These are phyloP conservation scores for Gossypium arboreum DNA, from an alignment of 345 rosid species.

Conservation along the genomic window DNA sequence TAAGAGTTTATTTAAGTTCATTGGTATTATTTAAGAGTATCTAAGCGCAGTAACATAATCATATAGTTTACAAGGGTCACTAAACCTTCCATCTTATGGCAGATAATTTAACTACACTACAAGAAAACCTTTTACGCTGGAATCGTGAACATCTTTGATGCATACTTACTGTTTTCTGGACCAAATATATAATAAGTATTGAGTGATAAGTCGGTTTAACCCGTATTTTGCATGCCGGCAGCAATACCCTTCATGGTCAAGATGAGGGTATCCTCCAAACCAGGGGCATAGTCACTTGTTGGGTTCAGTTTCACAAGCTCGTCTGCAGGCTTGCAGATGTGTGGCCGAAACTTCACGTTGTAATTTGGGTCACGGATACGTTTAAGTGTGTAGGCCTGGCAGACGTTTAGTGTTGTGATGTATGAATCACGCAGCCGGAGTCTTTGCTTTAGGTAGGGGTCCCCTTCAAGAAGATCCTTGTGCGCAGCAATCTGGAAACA, in stretches of 20 bases:
- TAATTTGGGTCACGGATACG: conserved; percentile 81
- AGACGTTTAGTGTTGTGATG: conserved; percentile 91
- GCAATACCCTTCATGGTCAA: conserved; percentile 98
- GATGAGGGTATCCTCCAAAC: conserved; percentile 96
- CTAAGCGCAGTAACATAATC: background rate
- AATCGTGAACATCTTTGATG: background rate
- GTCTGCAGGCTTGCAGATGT: conserved; percentile 65
- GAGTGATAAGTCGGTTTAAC: conserved; percentile 32
- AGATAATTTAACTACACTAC: background rate
- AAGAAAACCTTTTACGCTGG: no score
- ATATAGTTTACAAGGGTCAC: background rate
- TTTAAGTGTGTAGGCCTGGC: conserved; percentile 94
- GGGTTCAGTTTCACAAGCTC: conserved; percentile 82
- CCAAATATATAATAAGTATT: background rate
- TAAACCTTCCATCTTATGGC: background rate
- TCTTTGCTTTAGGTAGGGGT: conserved; percentile 90
- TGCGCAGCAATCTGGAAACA: conserved; percentile 79
- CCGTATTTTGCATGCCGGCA: conserved; percentile 93
- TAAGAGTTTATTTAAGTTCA: no score
- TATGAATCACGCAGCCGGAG: conserved; percentile 89
- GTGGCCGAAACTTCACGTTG: conserved; percentile 70
- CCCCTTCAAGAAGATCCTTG: conserved; percentile 92
- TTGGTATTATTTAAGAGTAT: background rate
- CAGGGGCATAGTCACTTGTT: conserved; percentile 79
- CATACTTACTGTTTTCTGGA: background rate